Evolutionary conservation across 495 filamentous ascomycete species (phyloP).

Genomic region (Penicillium paxilli): DNA sequence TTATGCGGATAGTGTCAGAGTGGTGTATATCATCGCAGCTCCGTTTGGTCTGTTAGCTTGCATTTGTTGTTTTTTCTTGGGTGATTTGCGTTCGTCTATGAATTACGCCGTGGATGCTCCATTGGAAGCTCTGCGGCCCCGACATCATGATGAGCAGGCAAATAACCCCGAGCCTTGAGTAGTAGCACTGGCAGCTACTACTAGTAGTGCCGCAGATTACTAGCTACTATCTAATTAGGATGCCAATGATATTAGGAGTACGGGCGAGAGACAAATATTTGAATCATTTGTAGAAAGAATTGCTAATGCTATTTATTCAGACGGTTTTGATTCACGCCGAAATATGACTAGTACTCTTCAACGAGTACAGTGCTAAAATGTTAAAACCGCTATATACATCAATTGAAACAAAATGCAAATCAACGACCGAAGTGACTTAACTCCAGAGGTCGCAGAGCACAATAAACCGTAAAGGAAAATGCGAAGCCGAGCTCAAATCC

Average conservation of each 20-base stretch:
- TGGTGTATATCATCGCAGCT: slow-evolving; percentile 11
- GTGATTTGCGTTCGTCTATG: slow-evolving; percentile 10
- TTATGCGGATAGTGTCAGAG: slow-evolving; percentile 9
- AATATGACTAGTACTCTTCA: neutral
- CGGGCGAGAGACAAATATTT: no score
- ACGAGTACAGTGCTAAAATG: no score
- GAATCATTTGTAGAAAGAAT: neutral
- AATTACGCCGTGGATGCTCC: slow-evolving; percentile 9
- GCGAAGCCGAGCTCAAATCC: slow-evolving; percentile 68
- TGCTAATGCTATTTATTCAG: neutral
- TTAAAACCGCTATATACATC: slow-evolving; percentile 17
- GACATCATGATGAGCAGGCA: neutral
- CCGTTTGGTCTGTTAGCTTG: slow-evolving; percentile 11
- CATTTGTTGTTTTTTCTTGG: slow-evolving; percentile 7
- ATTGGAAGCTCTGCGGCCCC: slow-evolving; percentile 7
- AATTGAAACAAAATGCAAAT: slow-evolving; percentile 1
- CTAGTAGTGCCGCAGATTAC: no score
- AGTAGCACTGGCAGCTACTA: neutral
- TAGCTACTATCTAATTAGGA: no score
- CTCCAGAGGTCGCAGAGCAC: slow-evolving; percentile 36
- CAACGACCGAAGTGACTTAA: slow-evolving; percentile 38
- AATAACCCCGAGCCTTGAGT: neutral
- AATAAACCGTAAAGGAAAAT: slow-evolving; percentile 35
- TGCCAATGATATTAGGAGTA: no score
- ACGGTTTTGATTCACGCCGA: neutral